Conservation (phyloP, 257 asterid genomes). For the Scutellaria galericulata region DNA sequence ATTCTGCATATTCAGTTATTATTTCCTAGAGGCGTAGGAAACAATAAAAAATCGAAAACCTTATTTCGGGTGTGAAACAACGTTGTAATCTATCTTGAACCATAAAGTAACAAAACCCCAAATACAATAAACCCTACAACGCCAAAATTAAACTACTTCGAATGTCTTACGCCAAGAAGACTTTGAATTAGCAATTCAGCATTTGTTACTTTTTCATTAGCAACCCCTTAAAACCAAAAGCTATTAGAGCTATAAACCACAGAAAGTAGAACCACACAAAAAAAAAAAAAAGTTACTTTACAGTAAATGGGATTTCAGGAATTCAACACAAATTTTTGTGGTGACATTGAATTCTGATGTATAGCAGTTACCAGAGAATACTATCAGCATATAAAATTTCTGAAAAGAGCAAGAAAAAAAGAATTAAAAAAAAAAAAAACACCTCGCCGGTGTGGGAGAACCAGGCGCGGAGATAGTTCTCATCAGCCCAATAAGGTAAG, state of each 20-base stretch:
- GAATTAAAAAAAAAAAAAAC: not conserved
- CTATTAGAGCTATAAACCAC: slow-evolving; percentile 4
- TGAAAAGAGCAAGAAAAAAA: not conserved
- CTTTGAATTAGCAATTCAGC: not conserved
- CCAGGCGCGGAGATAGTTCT: slow-evolving; percentile 88
- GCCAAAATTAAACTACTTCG: not conserved
- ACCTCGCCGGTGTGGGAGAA: slow-evolving; percentile 90
- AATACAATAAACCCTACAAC: slow-evolving; percentile 11
- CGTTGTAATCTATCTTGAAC: slow-evolving; percentile 5
- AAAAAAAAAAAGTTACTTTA: not conserved
- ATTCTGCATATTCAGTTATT: not conserved
- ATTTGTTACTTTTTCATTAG: not conserved
- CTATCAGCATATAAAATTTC: not conserved
- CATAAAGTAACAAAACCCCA: slow-evolving; percentile 5
- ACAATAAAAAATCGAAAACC: too few species aligned
- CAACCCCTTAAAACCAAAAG: slow-evolving; percentile 9
- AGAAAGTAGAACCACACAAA: not conserved
- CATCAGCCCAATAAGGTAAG: slow-evolving; percentile 99
- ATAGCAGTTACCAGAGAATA: not conserved
- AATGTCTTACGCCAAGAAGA: not conserved
- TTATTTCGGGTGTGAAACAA: not conserved
- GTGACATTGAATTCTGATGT: not conserved
- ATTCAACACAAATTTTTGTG: not conserved
- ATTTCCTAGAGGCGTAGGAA: not conserved
- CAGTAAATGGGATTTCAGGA: not conserved